Conservation (phyloP, 495 filamentous ascomycete genomes). For the Ramalina intermedia region DNA sequence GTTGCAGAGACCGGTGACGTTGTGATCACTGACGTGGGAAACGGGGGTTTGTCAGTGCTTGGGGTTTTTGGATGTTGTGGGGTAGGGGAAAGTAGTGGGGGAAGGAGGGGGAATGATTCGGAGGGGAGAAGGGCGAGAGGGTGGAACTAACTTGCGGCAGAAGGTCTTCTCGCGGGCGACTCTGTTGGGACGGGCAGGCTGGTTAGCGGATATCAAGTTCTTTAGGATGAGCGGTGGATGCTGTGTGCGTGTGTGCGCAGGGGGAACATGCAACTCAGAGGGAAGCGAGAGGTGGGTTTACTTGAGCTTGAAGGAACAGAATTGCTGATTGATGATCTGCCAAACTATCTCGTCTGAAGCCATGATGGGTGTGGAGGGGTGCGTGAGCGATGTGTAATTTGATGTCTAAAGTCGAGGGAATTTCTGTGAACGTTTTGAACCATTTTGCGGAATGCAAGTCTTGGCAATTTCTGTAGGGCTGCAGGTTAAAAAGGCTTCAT, state of each 20-base stretch:
- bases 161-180: constrained; percentile 88
- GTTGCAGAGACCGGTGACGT: constrained; percentile 88
- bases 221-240: constrained; percentile 1
- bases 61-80: too few species aligned
- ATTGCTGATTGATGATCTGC: constrained; percentile 90
- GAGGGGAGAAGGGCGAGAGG: neutral
- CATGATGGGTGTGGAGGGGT: constrained; percentile 25
- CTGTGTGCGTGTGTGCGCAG: neutral
- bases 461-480: too few species aligned
- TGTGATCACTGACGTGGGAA: constrained; percentile 63
- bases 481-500: too few species aligned
- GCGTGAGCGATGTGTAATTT: neutral
- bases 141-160: constrained; percentile 39
- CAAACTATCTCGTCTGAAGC: constrained; percentile 96
- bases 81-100: neutral
- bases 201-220: constrained; percentile 2
- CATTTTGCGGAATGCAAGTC: too few species aligned
- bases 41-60: neutral
- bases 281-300: constrained; percentile 20
- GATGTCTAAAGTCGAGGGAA: neutral
- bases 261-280: too few species aligned
- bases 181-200: constrained; percentile 26
- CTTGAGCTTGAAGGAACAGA: constrained; percentile 95
- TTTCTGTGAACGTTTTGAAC: too few species aligned
- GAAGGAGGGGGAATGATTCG: neutral